phyloP scores from a whole-genome alignment of 768 basidiomycete genomes.

The Cystobasidiopsis lactophilus region DNA sequence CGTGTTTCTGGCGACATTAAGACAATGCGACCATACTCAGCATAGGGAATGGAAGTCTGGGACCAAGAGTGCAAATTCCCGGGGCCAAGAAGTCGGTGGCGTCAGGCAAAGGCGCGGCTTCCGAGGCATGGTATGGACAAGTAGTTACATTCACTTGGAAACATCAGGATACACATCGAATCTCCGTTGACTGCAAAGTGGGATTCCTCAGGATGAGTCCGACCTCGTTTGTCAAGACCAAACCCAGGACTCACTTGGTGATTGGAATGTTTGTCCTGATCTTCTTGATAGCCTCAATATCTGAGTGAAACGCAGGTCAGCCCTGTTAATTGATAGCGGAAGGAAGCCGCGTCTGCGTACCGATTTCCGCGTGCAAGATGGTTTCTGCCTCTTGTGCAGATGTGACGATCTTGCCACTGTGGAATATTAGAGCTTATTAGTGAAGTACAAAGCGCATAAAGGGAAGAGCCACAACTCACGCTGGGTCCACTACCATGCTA shows the following conservation, averaged over 20 bases:
- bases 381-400: conserved; percentile 56
- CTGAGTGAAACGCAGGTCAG: not conserved
- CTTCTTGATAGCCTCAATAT: conserved; percentile 9
- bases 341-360: too few species aligned
- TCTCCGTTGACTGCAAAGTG: conserved; percentile 2
- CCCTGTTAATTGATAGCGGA: not conserved
- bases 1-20: too few species aligned
- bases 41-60: too few species aligned
- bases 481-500: conserved; percentile 71
- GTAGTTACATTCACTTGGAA: too few species aligned
- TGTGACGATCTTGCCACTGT: conserved; percentile 48
- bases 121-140: too few species aligned
- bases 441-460: not conserved
- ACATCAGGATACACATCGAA: conserved; percentile 11
- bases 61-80: too few species aligned
- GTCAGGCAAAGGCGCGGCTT: too few species aligned
- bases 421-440: not conserved
- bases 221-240: too few species aligned
- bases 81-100: too few species aligned
- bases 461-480: conserved; percentile 44
- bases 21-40: too few species aligned
- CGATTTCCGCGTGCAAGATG: conserved; percentile 59
- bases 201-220: too few species aligned
- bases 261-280: conserved; percentile 4
- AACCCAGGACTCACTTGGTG: too few species aligned